Percentiles rank a stretch among this genome's conserved stretches.
Conservation (phyloP, 257 asterid genomes). For the Schizonepeta tenuifolia region DNA sequence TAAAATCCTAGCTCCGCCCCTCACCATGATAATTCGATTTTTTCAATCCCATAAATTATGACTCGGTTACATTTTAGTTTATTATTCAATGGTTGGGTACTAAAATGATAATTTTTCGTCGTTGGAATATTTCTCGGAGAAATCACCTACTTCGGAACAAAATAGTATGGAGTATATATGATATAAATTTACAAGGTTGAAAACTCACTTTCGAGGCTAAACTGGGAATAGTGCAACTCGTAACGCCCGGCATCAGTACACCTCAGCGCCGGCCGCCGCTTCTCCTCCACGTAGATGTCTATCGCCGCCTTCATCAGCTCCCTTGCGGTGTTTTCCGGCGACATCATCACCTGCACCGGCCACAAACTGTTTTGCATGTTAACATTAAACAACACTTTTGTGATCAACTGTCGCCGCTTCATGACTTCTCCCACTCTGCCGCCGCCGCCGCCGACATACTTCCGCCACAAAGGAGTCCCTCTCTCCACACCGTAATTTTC, state of each 20-base stretch:
- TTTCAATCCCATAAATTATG: too few relatives aligned
- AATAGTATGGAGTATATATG: too few relatives aligned
- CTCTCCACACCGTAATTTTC: neutral
- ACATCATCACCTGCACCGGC: constrained; percentile 56
- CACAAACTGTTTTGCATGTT: constrained; percentile 58
- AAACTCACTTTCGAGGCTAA: constrained; percentile 54
- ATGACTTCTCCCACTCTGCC: constrained; percentile 32
- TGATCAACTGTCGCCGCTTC: constrained; percentile 35
- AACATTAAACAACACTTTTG: constrained; percentile 60
- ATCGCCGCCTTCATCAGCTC: constrained; percentile 58
- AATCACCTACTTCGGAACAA: too few relatives aligned
- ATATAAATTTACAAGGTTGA: too few relatives aligned
- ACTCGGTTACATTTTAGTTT: too few relatives aligned
- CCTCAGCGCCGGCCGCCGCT: constrained; percentile 60
- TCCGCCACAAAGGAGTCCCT: neutral
- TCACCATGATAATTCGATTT: too few relatives aligned
- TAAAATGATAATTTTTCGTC: too few relatives aligned
- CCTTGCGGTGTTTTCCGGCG: constrained; percentile 59
- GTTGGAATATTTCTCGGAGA: too few relatives aligned
- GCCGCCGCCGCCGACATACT: constrained; percentile 29
- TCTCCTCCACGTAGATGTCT: constrained; percentile 54
- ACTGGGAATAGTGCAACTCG: constrained; percentile 66
- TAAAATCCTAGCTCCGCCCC: too few relatives aligned
- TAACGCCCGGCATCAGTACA: constrained; percentile 39
- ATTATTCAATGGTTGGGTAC: too few relatives aligned